Conservation (phyloP, 2,329 filamentous ascomycete species). For the Penicillium sp. region DNA sequence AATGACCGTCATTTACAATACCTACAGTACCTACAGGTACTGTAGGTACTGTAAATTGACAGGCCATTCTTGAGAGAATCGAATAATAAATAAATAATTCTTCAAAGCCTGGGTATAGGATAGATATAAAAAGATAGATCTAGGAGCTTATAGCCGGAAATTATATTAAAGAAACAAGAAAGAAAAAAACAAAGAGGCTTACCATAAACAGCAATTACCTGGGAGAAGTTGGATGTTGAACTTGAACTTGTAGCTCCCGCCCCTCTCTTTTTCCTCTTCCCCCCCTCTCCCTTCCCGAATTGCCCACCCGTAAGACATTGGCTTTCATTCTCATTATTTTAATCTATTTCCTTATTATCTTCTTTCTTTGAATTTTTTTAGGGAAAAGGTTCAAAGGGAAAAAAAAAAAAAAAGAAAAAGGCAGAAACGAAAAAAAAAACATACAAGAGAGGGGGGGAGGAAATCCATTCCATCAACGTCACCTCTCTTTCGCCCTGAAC, state of each 20-base stretch:
- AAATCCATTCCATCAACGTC: slow-evolving; percentile 8
- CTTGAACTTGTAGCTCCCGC: slow-evolving; percentile 15
- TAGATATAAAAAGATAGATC: not conserved
- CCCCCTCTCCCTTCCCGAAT: slow-evolving; percentile 14
- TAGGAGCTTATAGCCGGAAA: not conserved
- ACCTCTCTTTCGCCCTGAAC: slow-evolving; percentile 13
- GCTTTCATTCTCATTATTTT: slow-evolving; percentile 2
- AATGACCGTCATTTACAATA: slow-evolving; percentile 7
- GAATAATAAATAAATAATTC: too few relatives aligned
- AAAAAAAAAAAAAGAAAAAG: not conserved
- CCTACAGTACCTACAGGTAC: not conserved
- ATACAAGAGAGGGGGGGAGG: not conserved
- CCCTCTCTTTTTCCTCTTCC: slow-evolving; percentile 20
- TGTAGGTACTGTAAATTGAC: not conserved
- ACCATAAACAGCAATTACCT: not conserved
- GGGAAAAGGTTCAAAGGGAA: too few relatives aligned
- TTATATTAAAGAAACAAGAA: not conserved
- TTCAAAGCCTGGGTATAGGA: too few relatives aligned
- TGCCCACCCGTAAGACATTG: slow-evolving; percentile 14
- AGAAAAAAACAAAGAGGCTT: not conserved
- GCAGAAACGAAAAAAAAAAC: not conserved
- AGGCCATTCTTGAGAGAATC: too few relatives aligned
- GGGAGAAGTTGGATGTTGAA: slow-evolving; percentile 4
- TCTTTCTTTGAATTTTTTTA: not conserved
- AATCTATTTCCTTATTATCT: not conserved